phyloP scores from a whole-genome alignment of 2,329 filamentous ascomycete genomes.

The Laburnicola sp. region DNA sequence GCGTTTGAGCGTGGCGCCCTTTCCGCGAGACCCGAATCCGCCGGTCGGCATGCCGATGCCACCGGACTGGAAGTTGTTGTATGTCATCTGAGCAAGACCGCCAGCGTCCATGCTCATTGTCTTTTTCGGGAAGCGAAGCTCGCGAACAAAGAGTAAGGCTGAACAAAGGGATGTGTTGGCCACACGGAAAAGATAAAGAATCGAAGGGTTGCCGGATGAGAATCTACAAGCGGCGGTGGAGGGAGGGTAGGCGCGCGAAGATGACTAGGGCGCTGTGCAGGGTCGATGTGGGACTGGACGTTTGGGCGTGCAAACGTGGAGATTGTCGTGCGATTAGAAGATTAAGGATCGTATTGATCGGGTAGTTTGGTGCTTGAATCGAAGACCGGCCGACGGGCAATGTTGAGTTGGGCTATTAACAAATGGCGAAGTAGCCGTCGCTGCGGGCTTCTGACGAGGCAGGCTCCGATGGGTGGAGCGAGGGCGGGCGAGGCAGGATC shows the following conservation, averaged over 20 bases:
- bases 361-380: slow-evolving; percentile 35
- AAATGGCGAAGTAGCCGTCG: slow-evolving; percentile 28
- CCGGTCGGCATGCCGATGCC: slow-evolving; percentile 75
- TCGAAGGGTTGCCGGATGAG: slow-evolving; percentile 28
- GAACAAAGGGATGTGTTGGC: slow-evolving; percentile 33
- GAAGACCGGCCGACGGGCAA: slow-evolving; percentile 44
- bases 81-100: slow-evolving; percentile 99
- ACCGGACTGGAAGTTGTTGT: slow-evolving; percentile 67
- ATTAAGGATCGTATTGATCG: slow-evolving; percentile 47
- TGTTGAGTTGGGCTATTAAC: slow-evolving; percentile 45
- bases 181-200: slow-evolving; percentile 39
- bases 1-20: slow-evolving; percentile 86
- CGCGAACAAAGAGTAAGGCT: slow-evolving; percentile 36
- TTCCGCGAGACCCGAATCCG: slow-evolving; percentile 82
- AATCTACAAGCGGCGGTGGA: slow-evolving; percentile 22
- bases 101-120: slow-evolving; percentile 81
- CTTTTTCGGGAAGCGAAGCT: slow-evolving; percentile 24
- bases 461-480: slow-evolving; percentile 15
- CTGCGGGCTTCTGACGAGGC: slow-evolving; percentile 11
- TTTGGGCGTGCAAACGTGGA: slow-evolving; percentile 29
- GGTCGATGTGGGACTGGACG: slow-evolving; percentile 22
- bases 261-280: slow-evolving; percentile 14
- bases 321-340: slow-evolving; percentile 38
- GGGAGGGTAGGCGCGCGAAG: slow-evolving; percentile 24
- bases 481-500: slow-evolving; percentile 22